Evolutionary conservation across 371 early-diverging fungal species (phyloP), one percentile per base, ranked within the genome.

Genomic region (Mucor racemosus): DNA sequence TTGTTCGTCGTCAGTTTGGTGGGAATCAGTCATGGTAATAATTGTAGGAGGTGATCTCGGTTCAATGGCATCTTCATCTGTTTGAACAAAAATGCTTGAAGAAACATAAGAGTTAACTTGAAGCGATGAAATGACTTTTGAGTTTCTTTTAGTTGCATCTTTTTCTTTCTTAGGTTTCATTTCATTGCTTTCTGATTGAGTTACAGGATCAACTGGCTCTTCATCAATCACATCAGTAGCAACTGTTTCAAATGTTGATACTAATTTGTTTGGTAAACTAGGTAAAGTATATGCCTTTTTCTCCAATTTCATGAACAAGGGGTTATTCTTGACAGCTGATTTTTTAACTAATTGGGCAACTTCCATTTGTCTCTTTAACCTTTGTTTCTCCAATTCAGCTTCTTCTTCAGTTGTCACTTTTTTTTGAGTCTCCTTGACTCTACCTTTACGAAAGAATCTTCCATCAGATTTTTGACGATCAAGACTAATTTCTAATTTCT

Each of bases 1-100:
- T 19, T 58, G 38, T 38, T 39, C 39, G 35, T 55, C 35, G 35
- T n/a, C 34, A 14, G 21, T 9, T 42, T 26, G 31, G 42, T 55
- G n/a, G 33, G 41, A 31, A 56, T 21, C 13, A 31, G 34, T 19
- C n/a, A 9, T 58, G 36, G 44, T 34, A 35, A 15, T 35, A 26
- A 17, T 26, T 33, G 65, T 7, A 21, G 66, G 19, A 17, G 26
- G 38, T 40, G 39, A 11, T 14, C 56, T 50, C 4, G 35, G 46
- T 33, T 55, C 41, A 1, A 60, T 15, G 5, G 53, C 26, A 33
- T 66, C 68, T 31, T 68, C 41, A 46, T 65, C 59, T 14, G 60
- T 61, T 42, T 79, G 76, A 10, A 76, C 72, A 57, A 80, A 80
- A 6, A 80, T 66, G 39, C 80, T 80, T 0, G 80, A 66, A 5